Evolutionary conservation across 768 basidiomycete species (phyloP).

Genomic region (Podaxis pistillaris): DNA sequence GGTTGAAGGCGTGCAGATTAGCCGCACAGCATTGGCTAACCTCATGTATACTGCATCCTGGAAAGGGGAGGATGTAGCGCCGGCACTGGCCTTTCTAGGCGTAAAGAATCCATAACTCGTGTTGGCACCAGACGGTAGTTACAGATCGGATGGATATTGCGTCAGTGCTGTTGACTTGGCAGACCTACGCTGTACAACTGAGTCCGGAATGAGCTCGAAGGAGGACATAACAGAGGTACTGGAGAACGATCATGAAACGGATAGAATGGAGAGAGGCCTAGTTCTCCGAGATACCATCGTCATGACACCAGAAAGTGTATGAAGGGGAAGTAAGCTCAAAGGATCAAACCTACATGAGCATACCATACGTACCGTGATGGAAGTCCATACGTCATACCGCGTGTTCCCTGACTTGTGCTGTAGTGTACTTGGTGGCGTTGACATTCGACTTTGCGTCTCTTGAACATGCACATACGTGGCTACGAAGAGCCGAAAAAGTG

Average conservation of each 20-base stretch:
- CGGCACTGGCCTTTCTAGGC: too few species aligned
- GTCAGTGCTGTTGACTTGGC: too few species aligned
- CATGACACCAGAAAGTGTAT: neutral
- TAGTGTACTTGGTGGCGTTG: neutral
- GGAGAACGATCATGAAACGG: neutral
- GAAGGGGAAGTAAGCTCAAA: neutral
- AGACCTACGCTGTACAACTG: neutral
- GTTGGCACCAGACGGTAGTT: too few species aligned
- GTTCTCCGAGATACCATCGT: neutral
- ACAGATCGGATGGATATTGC: too few species aligned
- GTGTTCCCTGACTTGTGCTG: constrained; percentile 3
- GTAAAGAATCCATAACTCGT: too few species aligned
- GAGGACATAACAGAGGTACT: neutral
- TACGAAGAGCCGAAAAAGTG: neutral
- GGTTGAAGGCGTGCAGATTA: too few species aligned
- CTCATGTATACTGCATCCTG: too few species aligned
- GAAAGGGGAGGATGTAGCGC: too few species aligned
- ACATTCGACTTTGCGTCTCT: neutral
- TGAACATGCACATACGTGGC: neutral
- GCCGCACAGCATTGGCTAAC: too few species aligned
- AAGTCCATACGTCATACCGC: constrained; percentile 1
- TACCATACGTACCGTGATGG: neutral
- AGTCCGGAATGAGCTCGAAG: neutral
- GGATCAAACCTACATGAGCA: neutral
- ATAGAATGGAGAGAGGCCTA: neutral